Evolutionary conservation across 2,329 filamentous ascomycete genomes (phyloP).

Genomic region (Fusarium paranaense): DNA sequence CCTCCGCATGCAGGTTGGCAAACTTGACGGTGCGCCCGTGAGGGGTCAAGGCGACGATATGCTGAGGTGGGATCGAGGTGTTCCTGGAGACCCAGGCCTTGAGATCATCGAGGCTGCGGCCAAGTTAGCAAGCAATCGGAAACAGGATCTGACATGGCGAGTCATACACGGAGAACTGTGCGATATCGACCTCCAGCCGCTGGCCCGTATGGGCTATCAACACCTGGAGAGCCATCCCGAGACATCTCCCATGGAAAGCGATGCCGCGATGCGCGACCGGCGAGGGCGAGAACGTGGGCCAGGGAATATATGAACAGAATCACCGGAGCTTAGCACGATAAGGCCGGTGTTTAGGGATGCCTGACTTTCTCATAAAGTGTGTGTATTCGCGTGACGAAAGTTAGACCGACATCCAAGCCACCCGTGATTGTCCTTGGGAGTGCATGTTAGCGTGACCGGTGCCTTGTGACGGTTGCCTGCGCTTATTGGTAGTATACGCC

Average conservation of each 20-base stretch:
- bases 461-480: conserved; percentile 46
- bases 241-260: conserved; percentile 58
- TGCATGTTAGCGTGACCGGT: conserved; percentile 47
- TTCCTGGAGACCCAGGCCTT: conserved; percentile 82
- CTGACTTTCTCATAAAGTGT: conserved; percentile 9
- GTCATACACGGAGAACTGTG: conserved; percentile 76
- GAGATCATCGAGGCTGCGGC: conserved; percentile 80
- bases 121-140: conserved; percentile 30
- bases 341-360: conserved; percentile 23
- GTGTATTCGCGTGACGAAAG: conserved; percentile 45
- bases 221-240: conserved; percentile 87
- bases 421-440: conserved; percentile 36
- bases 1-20: conserved; percentile 84
- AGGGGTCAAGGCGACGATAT: conserved; percentile 88
- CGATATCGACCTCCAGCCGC: conserved; percentile 82
- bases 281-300: conserved; percentile 19
- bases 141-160: background rate
- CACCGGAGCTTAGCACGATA: conserved; percentile 22
- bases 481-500: conserved; percentile 33
- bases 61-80: conserved; percentile 78
- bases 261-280: conserved; percentile 44
- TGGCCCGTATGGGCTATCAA: conserved; percentile 94
- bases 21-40: conserved; percentile 87
- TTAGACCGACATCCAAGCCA: conserved; percentile 16
- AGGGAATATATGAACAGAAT: conserved; percentile 22